Evolutionary conservation across 192 early-diverging fungal species (phyloP), one percentile per base, ranked within the genome.

Genomic region (Gaertneriomyces semiglobifer): DNA sequence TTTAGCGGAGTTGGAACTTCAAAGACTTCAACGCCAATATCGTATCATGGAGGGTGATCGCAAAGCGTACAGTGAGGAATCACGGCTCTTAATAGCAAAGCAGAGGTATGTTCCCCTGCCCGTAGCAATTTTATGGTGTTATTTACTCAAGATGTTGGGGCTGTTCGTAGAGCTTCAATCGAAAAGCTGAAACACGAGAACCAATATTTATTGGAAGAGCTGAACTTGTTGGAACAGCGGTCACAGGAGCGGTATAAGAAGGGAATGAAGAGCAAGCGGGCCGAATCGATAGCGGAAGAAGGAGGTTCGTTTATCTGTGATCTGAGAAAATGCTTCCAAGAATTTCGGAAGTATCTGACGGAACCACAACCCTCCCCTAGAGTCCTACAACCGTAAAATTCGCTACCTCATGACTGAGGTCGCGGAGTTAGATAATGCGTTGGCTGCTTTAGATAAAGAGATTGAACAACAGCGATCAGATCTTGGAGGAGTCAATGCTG

Each of bases 61-160:
- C 9, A 84, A 85, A 66, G 81, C 83, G 3, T 85, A 85, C 74
- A 74, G 73, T 59, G 83, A 85, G 68, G 83, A 85, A 53, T 79
- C 79, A 7, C 46, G 80, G 33, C 44, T 85, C 9, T 60, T 79
- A 7, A 81, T 85, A 51, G 68, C 73, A 14, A 85, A 85, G 58
- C 83, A 85, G 60, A 65, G 83, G 83, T 85, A 65, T 4, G 60
- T 42, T 46, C 0, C 14, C 48, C 14, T 50, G 16, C 2, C 16
- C 48, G 12, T 12, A 2, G 16, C 2, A 50, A 50, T 50, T 18
- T 50, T 12, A 1, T 50, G 48, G 12, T 50, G 48, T 50, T 2
- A 2, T 1, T n/a, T n/a, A 2, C 12, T 18, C 48, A 11, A 57
- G n/a, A 33, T 45, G 44, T 16, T 61, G 39, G 2, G 44, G 25